These are phyloP conservation scores for Beauveria varroae DNA, from an alignment of 2,329 filamentous ascomycete species.

Conservation along the genomic window DNA sequence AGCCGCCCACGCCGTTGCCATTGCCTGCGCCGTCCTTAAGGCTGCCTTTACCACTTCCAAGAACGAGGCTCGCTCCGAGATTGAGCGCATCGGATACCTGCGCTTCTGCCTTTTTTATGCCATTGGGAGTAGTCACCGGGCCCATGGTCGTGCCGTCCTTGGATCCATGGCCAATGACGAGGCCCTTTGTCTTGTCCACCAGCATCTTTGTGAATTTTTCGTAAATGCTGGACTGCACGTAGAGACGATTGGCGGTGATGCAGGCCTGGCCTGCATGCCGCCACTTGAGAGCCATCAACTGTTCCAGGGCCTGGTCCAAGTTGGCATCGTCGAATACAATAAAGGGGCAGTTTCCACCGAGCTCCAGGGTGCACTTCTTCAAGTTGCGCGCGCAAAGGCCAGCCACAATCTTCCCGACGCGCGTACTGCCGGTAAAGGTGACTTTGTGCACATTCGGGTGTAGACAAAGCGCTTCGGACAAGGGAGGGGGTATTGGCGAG, in stretches of 20 bases:
- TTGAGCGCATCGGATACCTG: conserved; percentile 48
- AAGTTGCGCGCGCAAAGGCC: conserved; percentile 51
- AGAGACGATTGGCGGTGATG: conserved; percentile 55
- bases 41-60: conserved; percentile 6
- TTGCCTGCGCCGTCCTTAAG: conserved; percentile 24
- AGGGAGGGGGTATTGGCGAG: conserved; percentile 35
- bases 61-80: conserved; percentile 4
- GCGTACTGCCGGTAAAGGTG: conserved; percentile 69
- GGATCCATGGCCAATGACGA: conserved; percentile 56
- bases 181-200: conserved; percentile 40
- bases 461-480: conserved; percentile 39
- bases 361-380: conserved; percentile 61
- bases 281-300: conserved; percentile 59
- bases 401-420: conserved; percentile 61
- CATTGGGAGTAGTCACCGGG: conserved; percentile 26
- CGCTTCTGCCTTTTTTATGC: conserved; percentile 33
- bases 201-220: conserved; percentile 51
- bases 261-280: conserved; percentile 67
- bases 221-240: conserved; percentile 53
- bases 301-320: conserved; percentile 55
- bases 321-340: conserved; percentile 64
- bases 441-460: conserved; percentile 51
- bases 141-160: conserved; percentile 29
- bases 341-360: conserved; percentile 62
- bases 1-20: conserved; percentile 39